Percentiles rank a stretch among this genome's conserved stretches.
Conservation (phyloP, 345 rosid genomes). For the Pelargonium nanum region DNA sequence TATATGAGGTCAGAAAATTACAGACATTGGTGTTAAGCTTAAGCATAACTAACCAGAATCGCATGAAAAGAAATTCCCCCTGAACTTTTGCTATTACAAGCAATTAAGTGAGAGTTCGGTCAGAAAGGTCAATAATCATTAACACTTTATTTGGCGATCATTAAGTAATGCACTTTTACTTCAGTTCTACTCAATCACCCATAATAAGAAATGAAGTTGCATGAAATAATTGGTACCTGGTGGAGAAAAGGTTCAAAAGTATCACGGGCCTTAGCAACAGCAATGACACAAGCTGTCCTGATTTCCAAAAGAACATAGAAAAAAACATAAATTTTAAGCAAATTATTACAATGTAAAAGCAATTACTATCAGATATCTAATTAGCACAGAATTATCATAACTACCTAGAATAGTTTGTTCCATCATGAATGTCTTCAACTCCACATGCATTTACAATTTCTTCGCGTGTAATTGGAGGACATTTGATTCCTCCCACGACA, state of each 20-base stretch:
- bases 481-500: conserved; percentile 83
- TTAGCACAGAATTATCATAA: conserved; percentile 3
- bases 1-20: no score
- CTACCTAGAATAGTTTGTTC: conserved; percentile 90
- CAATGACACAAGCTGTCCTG: conserved; percentile 96
- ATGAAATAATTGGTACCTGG: conserved; percentile 41
- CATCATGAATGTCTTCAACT: conserved; percentile 94
- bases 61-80: no score
- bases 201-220: no score
- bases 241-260: conserved; percentile 93
- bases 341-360: conserved; percentile 7
- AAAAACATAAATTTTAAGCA: conserved; percentile 2
- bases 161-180: not conserved
- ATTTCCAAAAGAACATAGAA: conserved; percentile 16
- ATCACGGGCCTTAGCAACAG: conserved; percentile 94
- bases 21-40: no score
- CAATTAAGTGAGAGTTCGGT: no score
- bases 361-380: conserved; percentile 8
- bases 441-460: conserved; percentile 97
- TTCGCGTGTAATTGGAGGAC: conserved; percentile 85
- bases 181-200: not conserved
- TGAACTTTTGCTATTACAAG: no score
- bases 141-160: no score
- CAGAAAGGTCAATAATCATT: no score
- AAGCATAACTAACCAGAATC: no score